phyloP scores from a whole-genome alignment of 2,329 filamentous ascomycete genomes.

The Aspergillus phoenicis region DNA sequence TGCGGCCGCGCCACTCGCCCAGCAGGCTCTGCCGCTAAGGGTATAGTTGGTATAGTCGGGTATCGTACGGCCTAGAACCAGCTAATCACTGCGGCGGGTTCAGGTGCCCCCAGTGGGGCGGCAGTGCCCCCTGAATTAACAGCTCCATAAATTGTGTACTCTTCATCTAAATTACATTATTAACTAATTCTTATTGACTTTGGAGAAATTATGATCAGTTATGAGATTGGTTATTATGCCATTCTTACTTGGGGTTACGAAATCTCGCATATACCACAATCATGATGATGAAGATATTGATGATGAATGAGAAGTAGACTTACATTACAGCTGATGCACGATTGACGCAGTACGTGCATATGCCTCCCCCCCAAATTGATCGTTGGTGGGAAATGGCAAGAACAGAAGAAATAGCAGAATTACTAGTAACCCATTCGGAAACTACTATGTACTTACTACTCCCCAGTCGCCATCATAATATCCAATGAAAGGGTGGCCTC shows the following conservation, averaged over 20 bases:
- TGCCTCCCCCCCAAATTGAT: too few species aligned
- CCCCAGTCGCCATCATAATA: not conserved
- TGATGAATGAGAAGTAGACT: too few species aligned
- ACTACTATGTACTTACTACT: not conserved
- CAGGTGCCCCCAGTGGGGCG: constrained; percentile 19
- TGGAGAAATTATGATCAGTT: too few species aligned
- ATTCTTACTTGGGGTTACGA: too few species aligned
- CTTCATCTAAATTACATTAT: not conserved
- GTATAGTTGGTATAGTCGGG: constrained; percentile 15
- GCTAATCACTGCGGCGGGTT: constrained; percentile 5
- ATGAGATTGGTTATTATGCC: too few species aligned
- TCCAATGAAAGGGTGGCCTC: not conserved
- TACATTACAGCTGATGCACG: too few species aligned
- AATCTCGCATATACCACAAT: too few species aligned
- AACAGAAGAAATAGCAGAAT: not conserved
- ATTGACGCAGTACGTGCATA: too few species aligned
- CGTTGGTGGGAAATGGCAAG: too few species aligned
- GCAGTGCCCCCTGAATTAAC: constrained; percentile 13
- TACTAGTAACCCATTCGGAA: not conserved
- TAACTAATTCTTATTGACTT: too few species aligned
- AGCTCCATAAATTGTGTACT: not conserved
- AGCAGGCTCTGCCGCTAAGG: not conserved
- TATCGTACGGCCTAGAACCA: constrained; percentile 14
- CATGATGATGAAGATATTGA: too few species aligned
- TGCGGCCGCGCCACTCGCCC: constrained; percentile 17